Evolutionary conservation across 192 early-diverging fungal genomes (phyloP).

Genomic region (Geranomyces variabilis): DNA sequence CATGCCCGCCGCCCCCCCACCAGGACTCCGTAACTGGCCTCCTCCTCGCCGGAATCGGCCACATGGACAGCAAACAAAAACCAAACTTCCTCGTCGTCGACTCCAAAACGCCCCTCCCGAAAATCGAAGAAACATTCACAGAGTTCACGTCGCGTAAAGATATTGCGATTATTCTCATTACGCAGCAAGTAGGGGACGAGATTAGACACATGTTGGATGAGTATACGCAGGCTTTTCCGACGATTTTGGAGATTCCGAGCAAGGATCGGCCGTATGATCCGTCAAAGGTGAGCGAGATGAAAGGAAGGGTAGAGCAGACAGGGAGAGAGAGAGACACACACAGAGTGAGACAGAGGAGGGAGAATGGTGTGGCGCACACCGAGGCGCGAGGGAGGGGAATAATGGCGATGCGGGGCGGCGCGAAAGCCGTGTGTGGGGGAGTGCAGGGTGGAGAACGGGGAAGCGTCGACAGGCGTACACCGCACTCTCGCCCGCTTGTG

Average conservation of each 20-base stretch:
- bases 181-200: slow-evolving; percentile 94
- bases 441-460: too few relatives aligned
- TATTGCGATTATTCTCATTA: slow-evolving; percentile 97
- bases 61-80: slow-evolving; percentile 89
- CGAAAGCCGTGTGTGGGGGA: too few relatives aligned
- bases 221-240: slow-evolving; percentile 91
- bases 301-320: too few relatives aligned
- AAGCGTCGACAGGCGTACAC: too few relatives aligned
- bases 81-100: slow-evolving; percentile 93
- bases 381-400: not conserved
- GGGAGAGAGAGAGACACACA: not conserved
- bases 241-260: slow-evolving; percentile 97
- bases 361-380: not conserved
- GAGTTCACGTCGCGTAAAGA: slow-evolving; percentile 92
- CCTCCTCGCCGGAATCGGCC: slow-evolving; percentile 95
- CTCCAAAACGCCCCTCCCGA: slow-evolving; percentile 54
- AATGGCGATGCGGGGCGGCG: too few relatives aligned
- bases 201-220: slow-evolving; percentile 90
- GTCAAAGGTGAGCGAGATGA: slow-evolving; percentile 48
- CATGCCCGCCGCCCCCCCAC: not conserved
- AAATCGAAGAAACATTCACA: slow-evolving; percentile 68
- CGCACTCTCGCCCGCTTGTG: not conserved
- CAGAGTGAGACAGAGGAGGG: too few relatives aligned
- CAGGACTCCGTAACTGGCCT: slow-evolving; percentile 85
- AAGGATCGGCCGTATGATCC: slow-evolving; percentile 99